Evolutionary conservation across 1,284 basidiomycete species (phyloP), one percentile per base, ranked within the genome.

Genomic region (Meira miltonrushii): DNA sequence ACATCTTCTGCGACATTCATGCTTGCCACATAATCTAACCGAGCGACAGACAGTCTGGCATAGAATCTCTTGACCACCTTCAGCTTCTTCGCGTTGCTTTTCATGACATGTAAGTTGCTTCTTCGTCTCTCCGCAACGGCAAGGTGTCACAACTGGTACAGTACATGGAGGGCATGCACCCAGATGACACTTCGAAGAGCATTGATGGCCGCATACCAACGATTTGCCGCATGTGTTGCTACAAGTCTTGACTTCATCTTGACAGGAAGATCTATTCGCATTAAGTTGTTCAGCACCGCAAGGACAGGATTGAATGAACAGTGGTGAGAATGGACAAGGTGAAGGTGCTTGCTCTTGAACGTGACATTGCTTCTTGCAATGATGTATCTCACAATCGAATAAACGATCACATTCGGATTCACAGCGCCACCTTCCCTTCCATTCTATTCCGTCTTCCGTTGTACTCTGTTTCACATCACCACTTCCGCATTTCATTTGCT

Each of bases 111-210:
- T 48, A 13, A 66, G 60, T 11, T 63, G 71, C 51, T 68, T 65
- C 58, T 71, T 74, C 25, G 65, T 66, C 48, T 72, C 70, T 39
- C 74, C 74, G 49, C 75, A 78, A 17, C 75, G 71, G 50, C 75
- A 78, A 8, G 75, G 75, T n/a, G 69, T 68, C 54, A 66, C 59
- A 13, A 73, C 66, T 3, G 60, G 59, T 15, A 65, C 65, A 11
- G 50, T 46, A 48, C 75, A 78, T 12, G 73, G 72, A 19, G 75
- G 72, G 51, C 75, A 78, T 1, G 58, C 46, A 4, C 74, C 74
- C 7, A 62, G 50, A 47, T 77, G 75, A 46, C 75, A 78, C 6
- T 47, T n/a, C 8, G 58, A 33, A 0, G 60, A 58, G 52, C 73
- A 75, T 7, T 59, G 53, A 46, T 78, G 75, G 39, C 69, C 75